Percentiles rank a stretch among this genome's conserved stretches.
These are phyloP conservation scores for Nicotiana attenuata DNA, from an alignment of 257 asterid genomes.

Conservation along the genomic window DNA sequence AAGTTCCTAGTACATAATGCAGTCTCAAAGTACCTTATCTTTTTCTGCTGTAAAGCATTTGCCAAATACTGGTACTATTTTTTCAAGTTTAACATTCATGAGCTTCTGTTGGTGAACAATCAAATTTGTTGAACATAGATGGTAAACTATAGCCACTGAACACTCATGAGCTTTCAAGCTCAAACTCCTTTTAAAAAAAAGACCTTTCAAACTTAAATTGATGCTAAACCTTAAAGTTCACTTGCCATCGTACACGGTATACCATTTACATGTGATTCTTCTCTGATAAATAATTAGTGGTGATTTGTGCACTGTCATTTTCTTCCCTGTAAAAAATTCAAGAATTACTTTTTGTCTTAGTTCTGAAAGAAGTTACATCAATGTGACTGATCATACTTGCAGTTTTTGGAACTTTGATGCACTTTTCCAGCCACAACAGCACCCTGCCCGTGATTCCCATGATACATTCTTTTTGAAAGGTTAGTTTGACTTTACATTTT, in stretches of 20 bases:
- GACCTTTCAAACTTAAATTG: neutral
- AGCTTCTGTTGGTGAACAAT: neutral
- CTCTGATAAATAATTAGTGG: neutral
- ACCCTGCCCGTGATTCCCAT: slow-evolving; percentile 99
- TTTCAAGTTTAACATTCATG: neutral
- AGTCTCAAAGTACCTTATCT: neutral
- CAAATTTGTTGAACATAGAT: neutral
- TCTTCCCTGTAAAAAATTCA: neutral
- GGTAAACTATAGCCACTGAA: neutral
- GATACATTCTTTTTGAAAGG: slow-evolving; percentile 97
- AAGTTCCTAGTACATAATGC: neutral
- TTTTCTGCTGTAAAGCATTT: neutral
- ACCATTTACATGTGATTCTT: neutral
- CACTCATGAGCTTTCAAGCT: neutral
- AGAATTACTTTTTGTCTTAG: neutral
- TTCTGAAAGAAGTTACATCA: neutral
- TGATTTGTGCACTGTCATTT: neutral
- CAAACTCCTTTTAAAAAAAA: neutral
- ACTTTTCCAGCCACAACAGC: slow-evolving; percentile 98
- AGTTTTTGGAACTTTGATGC: slow-evolving; percentile 99
- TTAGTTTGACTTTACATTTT: slow-evolving; percentile 22
- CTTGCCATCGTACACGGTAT: neutral
- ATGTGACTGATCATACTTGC: slow-evolving; percentile 17
- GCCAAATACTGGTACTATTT: neutral
- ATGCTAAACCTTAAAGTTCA: neutral